Base-by-base conservation (phyloP, 2,329 filamentous ascomycete species). In the Laburnicola sp. region DNA sequence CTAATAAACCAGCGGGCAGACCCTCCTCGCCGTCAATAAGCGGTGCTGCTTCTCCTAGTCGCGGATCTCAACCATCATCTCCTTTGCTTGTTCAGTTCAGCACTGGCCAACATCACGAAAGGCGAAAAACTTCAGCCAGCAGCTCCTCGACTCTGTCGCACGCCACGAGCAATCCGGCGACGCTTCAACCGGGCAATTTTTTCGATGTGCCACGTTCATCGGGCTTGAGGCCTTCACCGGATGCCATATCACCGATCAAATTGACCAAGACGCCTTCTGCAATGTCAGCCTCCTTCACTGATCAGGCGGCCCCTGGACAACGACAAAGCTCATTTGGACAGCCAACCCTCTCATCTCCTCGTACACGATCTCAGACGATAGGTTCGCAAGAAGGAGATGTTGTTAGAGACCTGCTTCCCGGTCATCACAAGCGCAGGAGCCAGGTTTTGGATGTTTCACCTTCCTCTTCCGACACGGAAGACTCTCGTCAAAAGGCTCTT, bases 11-110 rank as follows among this genome's bases (percentile, higher is more conserved):
- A 6, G 78, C 79, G 6, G 67, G 63, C 58, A 83, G 94, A 48
- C 91, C 94, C 2, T 86, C 89, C 41, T 97, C 94, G 2, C 94
- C 94, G 1, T 96, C 93, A 0, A 74, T 90, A 25, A 89, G 85
- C 60, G 90, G 93, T 57, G 78, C 87, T 22, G 94, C 93, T 4
- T 97, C 93, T 1, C 93, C 94, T 1, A 97, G 84, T 69, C 85
- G 93, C 59, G 85, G 83, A 3, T 99, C 94, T 3, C 86, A 89
- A 64, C 87, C 87, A 41, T 93, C 89, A 0, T 95, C 91, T 4
- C 94, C 94, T 0, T 78, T 99, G n/a, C 80, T 97, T n/a, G 89
- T 97, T 6, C 96, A 94, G 4, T 99, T 99, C 71, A 91, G 93
- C 53, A 89, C 93, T 9, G 89, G 89, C 4, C 88, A 90, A 61